Conservation (phyloP, 2,329 filamentous ascomycete genomes). For the Nannizziopsis barbatae region DNA sequence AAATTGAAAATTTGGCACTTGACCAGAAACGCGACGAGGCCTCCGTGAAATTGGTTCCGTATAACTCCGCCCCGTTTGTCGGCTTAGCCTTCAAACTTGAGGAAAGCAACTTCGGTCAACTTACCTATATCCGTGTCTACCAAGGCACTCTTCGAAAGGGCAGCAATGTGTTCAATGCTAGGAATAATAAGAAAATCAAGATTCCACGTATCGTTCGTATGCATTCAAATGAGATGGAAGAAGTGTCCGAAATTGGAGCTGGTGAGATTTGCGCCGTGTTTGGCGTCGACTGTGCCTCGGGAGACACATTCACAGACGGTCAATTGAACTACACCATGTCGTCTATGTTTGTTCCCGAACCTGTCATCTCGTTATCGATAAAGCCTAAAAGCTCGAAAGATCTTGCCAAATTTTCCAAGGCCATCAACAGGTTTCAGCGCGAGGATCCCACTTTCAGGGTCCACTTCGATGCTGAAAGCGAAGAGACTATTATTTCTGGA, state of each 20-base stretch:
- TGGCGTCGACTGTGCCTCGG: slow-evolving; percentile 92
- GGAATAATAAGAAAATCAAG: slow-evolving; percentile 90
- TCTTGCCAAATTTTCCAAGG: slow-evolving; percentile 89
- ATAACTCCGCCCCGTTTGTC: slow-evolving; percentile 79
- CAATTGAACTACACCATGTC: slow-evolving; percentile 88
- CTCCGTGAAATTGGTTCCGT: slow-evolving; percentile 64
- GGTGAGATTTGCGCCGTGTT: slow-evolving; percentile 99
- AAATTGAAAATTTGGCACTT: slow-evolving; percentile 80
- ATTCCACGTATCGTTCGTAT: slow-evolving; percentile 96
- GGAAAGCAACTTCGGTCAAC: slow-evolving; percentile 95
- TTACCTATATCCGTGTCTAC: slow-evolving; percentile 97
- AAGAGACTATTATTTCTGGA: slow-evolving; percentile 94
- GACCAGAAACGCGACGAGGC: slow-evolving; percentile 70
- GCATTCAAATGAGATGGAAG: slow-evolving; percentile 99
- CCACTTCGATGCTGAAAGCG: slow-evolving; percentile 78
- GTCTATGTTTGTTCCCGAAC: slow-evolving; percentile 93
- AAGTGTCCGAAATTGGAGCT: slow-evolving; percentile 80
- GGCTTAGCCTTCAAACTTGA: slow-evolving; percentile 97
- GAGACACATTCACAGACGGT: slow-evolving; percentile 96
- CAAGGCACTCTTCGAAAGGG: slow-evolving; percentile 85
- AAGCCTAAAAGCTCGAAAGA: slow-evolving; percentile 90
- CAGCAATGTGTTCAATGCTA: slow-evolving; percentile 82
- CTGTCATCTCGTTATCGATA: slow-evolving; percentile 96
- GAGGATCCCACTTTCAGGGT: slow-evolving; percentile 97
- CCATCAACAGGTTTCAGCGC: slow-evolving; percentile 96